Percentiles rank a stretch among this genome's conserved stretches.
Evolutionary conservation across 2,329 filamentous ascomycete genomes (phyloP).

Genomic region (Podosphaera fusca): DNA sequence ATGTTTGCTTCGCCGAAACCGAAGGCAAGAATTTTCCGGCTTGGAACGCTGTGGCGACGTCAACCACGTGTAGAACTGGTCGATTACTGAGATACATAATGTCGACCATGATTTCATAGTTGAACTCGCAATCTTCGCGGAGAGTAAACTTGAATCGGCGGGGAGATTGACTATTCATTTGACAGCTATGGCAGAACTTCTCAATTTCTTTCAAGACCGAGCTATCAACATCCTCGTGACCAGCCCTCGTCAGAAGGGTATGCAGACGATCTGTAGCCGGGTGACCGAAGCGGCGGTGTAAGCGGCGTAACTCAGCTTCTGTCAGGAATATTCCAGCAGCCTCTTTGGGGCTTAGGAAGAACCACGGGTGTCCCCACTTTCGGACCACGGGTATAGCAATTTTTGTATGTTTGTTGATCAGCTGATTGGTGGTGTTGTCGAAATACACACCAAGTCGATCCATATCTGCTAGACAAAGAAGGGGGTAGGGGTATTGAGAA

Average conservation of each 20-base stretch:
- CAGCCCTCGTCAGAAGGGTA: background rate
- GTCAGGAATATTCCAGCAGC: background rate
- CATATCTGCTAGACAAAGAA: too few species aligned
- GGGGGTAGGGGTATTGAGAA: too few species aligned
- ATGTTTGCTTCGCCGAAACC: too few species aligned
- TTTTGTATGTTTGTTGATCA: background rate
- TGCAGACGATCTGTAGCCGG: background rate
- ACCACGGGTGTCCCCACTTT: background rate
- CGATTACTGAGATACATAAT: slow-evolving; percentile 1
- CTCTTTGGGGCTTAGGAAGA: background rate
- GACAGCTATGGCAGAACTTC: background rate
- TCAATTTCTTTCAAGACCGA: background rate
- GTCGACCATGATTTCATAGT: slow-evolving; percentile 2
- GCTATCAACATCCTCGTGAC: background rate
- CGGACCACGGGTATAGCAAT: background rate
- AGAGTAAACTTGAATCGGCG: background rate
- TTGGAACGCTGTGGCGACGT: background rate
- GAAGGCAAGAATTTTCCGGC: too few species aligned
- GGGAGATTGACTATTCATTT: background rate
- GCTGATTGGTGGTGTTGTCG: background rate
- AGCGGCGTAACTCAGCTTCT: background rate
- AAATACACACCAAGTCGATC: too few species aligned
- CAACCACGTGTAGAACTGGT: background rate
- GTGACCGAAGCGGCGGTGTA: background rate
- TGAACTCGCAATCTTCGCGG: background rate